Base-by-base conservation (phyloP, 345 rosid genomes). In the Dipteronia sinensis region DNA sequence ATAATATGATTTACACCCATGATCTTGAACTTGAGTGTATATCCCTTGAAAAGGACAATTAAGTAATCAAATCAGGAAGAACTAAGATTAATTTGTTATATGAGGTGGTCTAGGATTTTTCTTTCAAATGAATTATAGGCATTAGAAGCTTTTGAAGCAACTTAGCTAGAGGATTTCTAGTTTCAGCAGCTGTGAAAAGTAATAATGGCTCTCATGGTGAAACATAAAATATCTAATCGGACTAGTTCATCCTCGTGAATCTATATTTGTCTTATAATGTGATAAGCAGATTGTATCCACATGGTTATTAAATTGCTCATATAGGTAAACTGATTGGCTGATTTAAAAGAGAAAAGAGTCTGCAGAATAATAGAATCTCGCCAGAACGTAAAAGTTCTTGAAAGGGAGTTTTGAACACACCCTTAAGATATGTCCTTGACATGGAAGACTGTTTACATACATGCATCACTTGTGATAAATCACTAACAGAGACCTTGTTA, bases 81-180 rank as follows among this genome's bases (percentile, higher is more conserved):
- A 53, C 19, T 3, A 17, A 47, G 46, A 40, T 9, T 64, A 22
- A 73, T 40, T 63, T 19, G 19, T 44, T 23, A 1, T 22, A 23
- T 23, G 58, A 46, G 16, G 42, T 1, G 23, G 22, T 63, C 27
- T 47, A 6, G 9, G 12, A 25, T 34, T n/a, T 74, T 27, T 49
- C 62, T 31, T 49, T 49, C 7, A n/a, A n/a, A 6, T 23, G 7
- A 64, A n/a, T 49, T 12, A 8, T 46, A 46, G 44, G 59, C 38
- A 51, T 51, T n/a, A 6, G 64, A 31, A 51, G n/a, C 51, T 65
- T 29, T 65, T 75, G 49, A 7, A 49, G 49, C 64, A 27, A 75
- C 71, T 29, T 13, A 29, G 46, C n/a, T 7, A 51, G 62, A 31
- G 49, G 49, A 47, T 31, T 17, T 65, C 9, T 65, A 49, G 4